Evolutionary conservation across 441 rosid genomes (phyloP).

Genomic region (Populus hybrid): DNA sequence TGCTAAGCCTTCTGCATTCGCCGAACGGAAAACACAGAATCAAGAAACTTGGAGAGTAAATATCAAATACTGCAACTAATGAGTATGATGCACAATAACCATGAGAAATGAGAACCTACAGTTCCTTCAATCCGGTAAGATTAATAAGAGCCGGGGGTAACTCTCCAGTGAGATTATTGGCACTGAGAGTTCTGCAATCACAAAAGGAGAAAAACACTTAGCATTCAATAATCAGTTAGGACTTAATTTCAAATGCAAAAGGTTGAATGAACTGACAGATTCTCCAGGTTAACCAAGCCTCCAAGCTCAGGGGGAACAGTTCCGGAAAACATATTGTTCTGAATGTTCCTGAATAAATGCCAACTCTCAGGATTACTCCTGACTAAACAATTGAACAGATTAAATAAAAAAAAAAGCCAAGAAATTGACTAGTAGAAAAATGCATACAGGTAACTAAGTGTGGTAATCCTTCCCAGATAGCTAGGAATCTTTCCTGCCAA

Average conservation of each 20-base stretch:
- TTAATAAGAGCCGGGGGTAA: not conserved
- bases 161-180: not conserved
- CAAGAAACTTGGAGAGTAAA: no score
- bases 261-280: not conserved
- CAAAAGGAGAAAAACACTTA: not conserved
- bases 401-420: no score
- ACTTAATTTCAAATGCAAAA: not conserved
- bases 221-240: not conserved
- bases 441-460: no score
- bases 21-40: no score
- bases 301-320: not conserved
- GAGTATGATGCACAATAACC: no score
- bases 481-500: no score
- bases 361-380: no score
- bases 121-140: not conserved
- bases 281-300: not conserved
- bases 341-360: not conserved
- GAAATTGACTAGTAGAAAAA: no score
- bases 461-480: no score
- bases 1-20: no score
- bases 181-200: not conserved
- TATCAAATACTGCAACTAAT: no score
- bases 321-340: not conserved
- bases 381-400: no score
- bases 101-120: conserved; percentile 30